Base-by-base conservation (phyloP, 2,329 filamentous ascomycete genomes). In the Colletotrichum spinosum region DNA sequence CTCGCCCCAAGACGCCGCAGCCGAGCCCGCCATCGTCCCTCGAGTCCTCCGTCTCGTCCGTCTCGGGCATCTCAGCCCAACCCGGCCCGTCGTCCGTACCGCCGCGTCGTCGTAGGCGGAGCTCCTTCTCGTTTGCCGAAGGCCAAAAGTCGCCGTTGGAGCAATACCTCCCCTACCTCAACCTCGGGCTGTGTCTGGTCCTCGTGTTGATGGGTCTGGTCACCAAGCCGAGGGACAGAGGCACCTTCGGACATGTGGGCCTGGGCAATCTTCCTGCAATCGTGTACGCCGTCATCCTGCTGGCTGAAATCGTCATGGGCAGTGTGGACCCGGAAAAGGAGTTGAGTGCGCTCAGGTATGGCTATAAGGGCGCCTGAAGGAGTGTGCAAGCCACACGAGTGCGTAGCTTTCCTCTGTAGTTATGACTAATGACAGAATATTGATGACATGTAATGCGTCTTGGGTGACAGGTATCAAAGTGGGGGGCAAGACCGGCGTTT, bases 261-360 rank as follows among this genome's bases (percentile, higher is more conserved):
- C 79, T 87, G 69, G 83, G 80, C 34, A 82, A 79, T 58, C 69
- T 90, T 55, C 87, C 88, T 0, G 80, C 78, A 0, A 75, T 89
- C 2, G 84, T 93, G 1, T 89, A 92, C 71, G 81, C 69, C 1
- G 80, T 91, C 17, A 83, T 89, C 6, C 70, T 93, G 61, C 76
- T 85, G 51, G 87, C 87, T 37, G 89, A 93, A 76, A 77, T 86
- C 55, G 82, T 91, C 72, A 89, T 94, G 85, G 84, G 84, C 4
- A 83, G 88, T 52, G 85, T 94, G 8, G 90, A 94, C 77, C 86
- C 92, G 6, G 88, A 87, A 72, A 78, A 81, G 67, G 90, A 91
- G 72, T 76, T 94, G 70, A 80, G 84, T 53, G 80, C 77, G 58
- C 79, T 92, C 72, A 86, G 80, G 74, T 92, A 92, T 77, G 81